These are phyloP conservation scores for Tricholoma sp. DNA, from an alignment of 768 basidiomycete species.

Conservation along the genomic window DNA sequence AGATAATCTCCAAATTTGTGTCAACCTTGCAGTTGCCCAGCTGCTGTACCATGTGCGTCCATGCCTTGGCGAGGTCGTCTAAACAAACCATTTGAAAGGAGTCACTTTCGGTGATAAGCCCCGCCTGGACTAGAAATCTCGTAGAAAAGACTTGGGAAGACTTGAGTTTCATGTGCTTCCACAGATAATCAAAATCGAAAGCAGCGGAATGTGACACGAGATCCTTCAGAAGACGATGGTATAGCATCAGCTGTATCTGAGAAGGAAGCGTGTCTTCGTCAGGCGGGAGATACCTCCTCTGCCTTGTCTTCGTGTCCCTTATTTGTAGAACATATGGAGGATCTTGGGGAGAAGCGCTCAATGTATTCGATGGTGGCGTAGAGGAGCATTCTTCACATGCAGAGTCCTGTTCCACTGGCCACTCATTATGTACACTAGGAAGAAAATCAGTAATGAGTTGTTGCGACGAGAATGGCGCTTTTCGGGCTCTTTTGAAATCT, in stretches of 20 bases:
- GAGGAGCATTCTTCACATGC: background rate
- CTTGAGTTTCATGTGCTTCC: conserved; percentile 41
- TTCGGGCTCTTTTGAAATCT: conserved; percentile 14
- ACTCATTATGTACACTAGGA: background rate
- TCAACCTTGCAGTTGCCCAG: conserved; percentile 31
- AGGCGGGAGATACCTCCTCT: conserved; percentile 41
- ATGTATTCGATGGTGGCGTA: background rate
- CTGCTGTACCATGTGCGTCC: conserved; percentile 23
- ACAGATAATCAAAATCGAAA: conserved; percentile 52
- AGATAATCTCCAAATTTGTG: conserved; percentile 41
- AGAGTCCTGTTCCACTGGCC: background rate
- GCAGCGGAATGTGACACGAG: conserved; percentile 39
- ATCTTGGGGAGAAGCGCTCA: conserved; percentile 1
- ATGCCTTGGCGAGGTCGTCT: conserved; percentile 30
- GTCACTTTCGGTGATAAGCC: conserved; percentile 20
- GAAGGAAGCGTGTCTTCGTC: conserved; percentile 55
- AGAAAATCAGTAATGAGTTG: conserved; percentile 10
- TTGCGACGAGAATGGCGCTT: conserved; percentile 15
- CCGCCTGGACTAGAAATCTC: conserved; percentile 41
- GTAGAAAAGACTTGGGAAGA: conserved; percentile 42
- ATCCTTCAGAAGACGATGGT: conserved; percentile 56
- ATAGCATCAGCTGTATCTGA: conserved; percentile 74
- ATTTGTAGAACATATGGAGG: conserved; percentile 32
- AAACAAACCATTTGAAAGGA: conserved; percentile 27
- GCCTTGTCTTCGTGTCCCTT: conserved; percentile 71